Evolutionary conservation across 208 protist species (phyloP), one percentile per base, ranked within the genome.

Genomic region (Spongospora subterranea): DNA sequence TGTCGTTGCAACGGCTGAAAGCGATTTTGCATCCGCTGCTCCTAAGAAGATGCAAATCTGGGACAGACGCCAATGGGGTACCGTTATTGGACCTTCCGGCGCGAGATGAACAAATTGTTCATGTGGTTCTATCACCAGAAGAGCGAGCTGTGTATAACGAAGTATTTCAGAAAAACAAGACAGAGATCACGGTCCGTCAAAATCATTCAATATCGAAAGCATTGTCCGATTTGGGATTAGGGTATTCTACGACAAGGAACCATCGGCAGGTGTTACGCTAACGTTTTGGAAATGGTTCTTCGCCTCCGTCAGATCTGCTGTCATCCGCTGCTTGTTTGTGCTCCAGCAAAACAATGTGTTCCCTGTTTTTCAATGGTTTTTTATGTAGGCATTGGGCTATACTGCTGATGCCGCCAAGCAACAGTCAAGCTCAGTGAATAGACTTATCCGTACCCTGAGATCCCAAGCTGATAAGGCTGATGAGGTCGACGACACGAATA

Each of bases 11-110:
- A n/a, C 71, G 71, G 13, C n/a, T 82, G 71, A 43, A 43, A 35
- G 40, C 71, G 35, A 82, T 82, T 82, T 35, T 82, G 71, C 71
- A 82, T 45, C 71, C 71, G 35, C 71, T 82, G 6, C n/a, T 82
- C 17, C n/a, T 82, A 43, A 6, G 71, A 82, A 35, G 71, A 35
- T 82, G 71, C 71, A 82, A 82, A n/a, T 40, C 71, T 40, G 6
- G 17, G 6, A 82, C 6, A 82, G 71, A 82, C n/a, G n/a, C n/a
- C 17, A 82, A 35, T 43, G 71, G 71, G 71, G 35, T 40, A 35
- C 71, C 71, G 6, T 43, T 82, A 43, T 82, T 82, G n/a, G 35
- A 82, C 40, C 71, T 82, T 6, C 71, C 71, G 17, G 17, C 71
- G 35, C 71, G 71, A 6, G 71, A 82, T 35, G 71, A 82, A 35